phyloP scores from a whole-genome alignment of 2,329 filamentous ascomycete species.

The Basipetospora chlamydospora region DNA sequence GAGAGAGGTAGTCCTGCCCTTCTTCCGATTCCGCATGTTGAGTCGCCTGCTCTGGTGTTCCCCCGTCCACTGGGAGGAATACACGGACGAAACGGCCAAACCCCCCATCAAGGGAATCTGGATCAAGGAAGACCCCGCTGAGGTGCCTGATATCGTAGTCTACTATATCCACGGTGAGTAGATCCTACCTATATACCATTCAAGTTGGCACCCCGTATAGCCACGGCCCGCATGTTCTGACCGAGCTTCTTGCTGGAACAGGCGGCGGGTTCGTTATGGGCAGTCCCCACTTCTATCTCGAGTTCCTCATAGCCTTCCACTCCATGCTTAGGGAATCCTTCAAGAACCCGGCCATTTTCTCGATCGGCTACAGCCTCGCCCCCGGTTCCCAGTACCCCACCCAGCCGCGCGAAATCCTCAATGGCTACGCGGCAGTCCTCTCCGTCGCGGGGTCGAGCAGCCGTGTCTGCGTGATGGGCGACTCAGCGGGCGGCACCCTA shows the following conservation, averaged over 20 bases:
- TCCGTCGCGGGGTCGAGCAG: conserved; percentile 40
- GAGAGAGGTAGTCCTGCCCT: neutral
- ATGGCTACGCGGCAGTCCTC: conserved; percentile 58
- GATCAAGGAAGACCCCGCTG: conserved; percentile 46
- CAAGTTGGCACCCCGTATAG: no score
- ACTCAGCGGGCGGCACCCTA: conserved; percentile 66
- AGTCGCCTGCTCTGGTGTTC: neutral
- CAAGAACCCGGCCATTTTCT: conserved; percentile 62
- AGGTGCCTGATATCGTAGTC: conserved; percentile 58
- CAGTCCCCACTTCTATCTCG: conserved; percentile 69
- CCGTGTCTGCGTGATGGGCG: conserved; percentile 57
- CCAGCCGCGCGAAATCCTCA: conserved; percentile 55
- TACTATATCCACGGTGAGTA: conserved; percentile 62
- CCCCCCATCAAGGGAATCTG: conserved; percentile 40
- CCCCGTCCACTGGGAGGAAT: conserved; percentile 1
- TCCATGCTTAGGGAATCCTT: conserved; percentile 50
- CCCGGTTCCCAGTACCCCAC: conserved; percentile 59
- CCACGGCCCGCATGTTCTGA: neutral
- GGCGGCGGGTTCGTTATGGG: conserved; percentile 77
- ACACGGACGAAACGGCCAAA: neutral
- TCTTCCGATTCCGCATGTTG: conserved; percentile 5
- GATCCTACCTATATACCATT: neutral
- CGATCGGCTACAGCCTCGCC: conserved; percentile 59
- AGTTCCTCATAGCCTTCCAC: conserved; percentile 64
- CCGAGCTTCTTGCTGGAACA: conserved; percentile 14